Base-by-base conservation (phyloP, 1,284 basidiomycete genomes). In the Trichosporon sp. region DNA sequence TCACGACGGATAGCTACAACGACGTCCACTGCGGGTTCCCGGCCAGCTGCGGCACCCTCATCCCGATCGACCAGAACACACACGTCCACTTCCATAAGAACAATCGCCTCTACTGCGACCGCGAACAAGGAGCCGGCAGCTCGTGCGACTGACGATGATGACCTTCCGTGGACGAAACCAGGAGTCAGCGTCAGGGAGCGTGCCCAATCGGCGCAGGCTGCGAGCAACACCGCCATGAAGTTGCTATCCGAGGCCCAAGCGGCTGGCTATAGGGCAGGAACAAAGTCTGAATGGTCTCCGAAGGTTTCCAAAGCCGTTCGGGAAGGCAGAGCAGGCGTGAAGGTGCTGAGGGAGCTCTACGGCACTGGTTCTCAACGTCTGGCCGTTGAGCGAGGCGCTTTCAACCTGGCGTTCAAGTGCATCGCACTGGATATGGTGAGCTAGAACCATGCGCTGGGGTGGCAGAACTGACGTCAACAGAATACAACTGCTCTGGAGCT, bases 341-440 rank as follows among this genome's bases (percentile, higher is more conserved):
- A 61, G 27, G 59, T 73, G 67, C 14, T 65, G 70, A 68, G 67
- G 67, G 63, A 68, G 63, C 25, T 64, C 70, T 57, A 67, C 69
- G 25, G 59, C 56, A 10, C 56, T 49, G 65, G 64, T 8, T 36
- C 57, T 3, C 73, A 72, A 54, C 69, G 65, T 0, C 21, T 71
- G n/a, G 70, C 73, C 13, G 63, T 77, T 21, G 74, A 78, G 61
- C 70, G 65, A 34, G 69, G 66, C 1, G 64, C 64, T 10, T 58
- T 71, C 36, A 65, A 61, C 21, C 40, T 77, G 3, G 64, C 69
- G 2, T 19, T 46, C 7, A 71, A 68, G 54, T 69, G 65, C 31
- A 13, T 74, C 11, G 34, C 56, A 1, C 27, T 76, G 19, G 68
- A 71, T 44, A 73, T 75, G 72, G 75, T 77, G 63, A 65, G 74